phyloP scores from a whole-genome alignment of 257 asterid genomes.

The Gynochthodes officinalis region DNA sequence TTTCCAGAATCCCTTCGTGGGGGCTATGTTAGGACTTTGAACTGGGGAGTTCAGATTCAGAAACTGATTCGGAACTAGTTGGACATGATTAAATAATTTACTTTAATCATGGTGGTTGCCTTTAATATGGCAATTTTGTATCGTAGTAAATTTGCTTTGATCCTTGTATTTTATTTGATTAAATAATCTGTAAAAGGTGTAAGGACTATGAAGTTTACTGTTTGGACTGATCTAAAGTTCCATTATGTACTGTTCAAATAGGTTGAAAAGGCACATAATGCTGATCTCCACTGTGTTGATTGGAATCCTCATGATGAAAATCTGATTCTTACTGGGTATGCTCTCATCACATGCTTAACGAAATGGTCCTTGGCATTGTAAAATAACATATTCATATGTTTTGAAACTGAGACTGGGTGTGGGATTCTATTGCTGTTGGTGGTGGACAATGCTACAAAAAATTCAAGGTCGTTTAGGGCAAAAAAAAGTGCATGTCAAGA shows the following conservation, averaged over 20 bases:
- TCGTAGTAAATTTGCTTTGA: background rate
- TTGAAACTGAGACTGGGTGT: background rate
- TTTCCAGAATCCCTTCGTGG: background rate
- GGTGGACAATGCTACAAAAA: background rate
- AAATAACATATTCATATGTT: background rate
- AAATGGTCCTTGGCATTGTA: too few relatives aligned
- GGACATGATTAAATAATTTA: too few relatives aligned
- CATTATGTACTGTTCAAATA: slow-evolving; percentile 22
- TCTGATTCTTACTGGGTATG: slow-evolving; percentile 89
- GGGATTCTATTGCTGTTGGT: background rate
- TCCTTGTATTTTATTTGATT: background rate
- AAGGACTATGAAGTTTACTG: background rate
- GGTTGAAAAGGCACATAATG: slow-evolving; percentile 95
- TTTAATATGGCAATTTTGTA: background rate
- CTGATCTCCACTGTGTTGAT: slow-evolving; percentile 98
- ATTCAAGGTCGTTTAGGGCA: too few relatives aligned
- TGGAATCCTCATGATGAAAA: slow-evolving; percentile 93
- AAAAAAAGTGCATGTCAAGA: too few relatives aligned
- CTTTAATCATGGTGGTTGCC: background rate
- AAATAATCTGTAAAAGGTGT: background rate
- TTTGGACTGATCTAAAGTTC: background rate
- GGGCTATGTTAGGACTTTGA: background rate
- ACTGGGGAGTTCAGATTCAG: background rate
- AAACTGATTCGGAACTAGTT: background rate
- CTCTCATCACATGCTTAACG: too few relatives aligned